These are phyloP conservation scores for Fagopyrum tataricum DNA, from an alignment of 148 eudicot species.

Conservation along the genomic window DNA sequence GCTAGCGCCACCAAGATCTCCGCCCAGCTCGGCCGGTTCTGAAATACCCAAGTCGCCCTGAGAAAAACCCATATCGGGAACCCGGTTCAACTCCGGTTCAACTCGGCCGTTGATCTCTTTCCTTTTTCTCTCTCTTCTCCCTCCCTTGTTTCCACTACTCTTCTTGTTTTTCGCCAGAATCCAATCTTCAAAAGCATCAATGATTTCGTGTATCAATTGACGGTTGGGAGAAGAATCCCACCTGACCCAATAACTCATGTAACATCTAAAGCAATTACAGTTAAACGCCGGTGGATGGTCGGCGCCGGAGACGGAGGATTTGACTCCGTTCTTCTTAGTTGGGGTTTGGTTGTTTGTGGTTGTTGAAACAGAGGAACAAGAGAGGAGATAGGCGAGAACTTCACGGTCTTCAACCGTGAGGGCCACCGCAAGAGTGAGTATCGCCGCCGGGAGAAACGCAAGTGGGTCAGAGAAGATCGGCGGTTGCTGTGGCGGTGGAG, in stretches of 20 bases:
- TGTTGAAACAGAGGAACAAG: constrained; percentile 32
- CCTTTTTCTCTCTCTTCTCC: constrained; percentile 29
- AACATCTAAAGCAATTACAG: constrained; percentile 73
- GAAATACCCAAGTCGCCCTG: constrained; percentile 14
- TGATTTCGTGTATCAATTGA: constrained; percentile 64
- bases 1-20: constrained; percentile 10
- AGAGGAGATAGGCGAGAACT: constrained; percentile 68
- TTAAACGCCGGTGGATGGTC: constrained; percentile 44
- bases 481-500: constrained; percentile 37
- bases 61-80: constrained; percentile 14
- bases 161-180: constrained; percentile 17
- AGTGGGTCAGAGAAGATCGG: constrained; percentile 40
- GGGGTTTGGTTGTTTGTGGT: constrained; percentile 10
- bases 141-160: constrained; percentile 18
- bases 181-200: constrained; percentile 69
- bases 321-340: not conserved
- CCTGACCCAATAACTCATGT: constrained; percentile 62
- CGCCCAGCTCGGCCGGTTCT: constrained; percentile 15
- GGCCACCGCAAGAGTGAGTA: constrained; percentile 50
- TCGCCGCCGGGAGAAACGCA: constrained; percentile 57
- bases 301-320: not conserved
- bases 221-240: constrained; percentile 87
- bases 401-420: constrained; percentile 55
- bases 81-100: not conserved
- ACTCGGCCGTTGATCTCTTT: constrained; percentile 11